These are phyloP conservation scores for Boeremia lycopersici DNA, from an alignment of 2,329 filamentous ascomycete species.

Conservation along the genomic window DNA sequence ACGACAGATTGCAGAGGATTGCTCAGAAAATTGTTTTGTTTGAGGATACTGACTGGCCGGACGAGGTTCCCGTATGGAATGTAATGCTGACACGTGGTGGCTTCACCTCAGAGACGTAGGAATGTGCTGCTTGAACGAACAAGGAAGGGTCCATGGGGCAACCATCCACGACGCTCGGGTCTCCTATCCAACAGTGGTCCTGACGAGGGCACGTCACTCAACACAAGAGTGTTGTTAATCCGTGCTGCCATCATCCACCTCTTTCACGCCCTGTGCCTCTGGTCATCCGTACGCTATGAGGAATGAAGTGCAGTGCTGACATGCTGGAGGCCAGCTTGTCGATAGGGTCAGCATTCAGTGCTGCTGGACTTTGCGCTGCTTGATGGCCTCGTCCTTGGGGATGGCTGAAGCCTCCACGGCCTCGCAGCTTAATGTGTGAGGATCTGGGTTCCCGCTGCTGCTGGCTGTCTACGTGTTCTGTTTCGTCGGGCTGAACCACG, in stretches of 20 bases:
- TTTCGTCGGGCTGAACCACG: slow-evolving; percentile 22
- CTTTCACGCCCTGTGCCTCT: slow-evolving; percentile 29
- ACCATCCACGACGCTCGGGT: neutral
- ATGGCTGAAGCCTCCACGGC: slow-evolving; percentile 40
- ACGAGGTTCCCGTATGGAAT: slow-evolving; percentile 1
- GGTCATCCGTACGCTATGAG: slow-evolving; percentile 48
- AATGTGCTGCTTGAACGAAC: slow-evolving; percentile 1
- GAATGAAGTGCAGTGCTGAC: slow-evolving; percentile 74
- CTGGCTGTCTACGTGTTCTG: slow-evolving; percentile 13
- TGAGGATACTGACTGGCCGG: neutral
- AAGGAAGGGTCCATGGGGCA: neutral
- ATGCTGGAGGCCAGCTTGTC: slow-evolving; percentile 69
- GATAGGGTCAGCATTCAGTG: slow-evolving; percentile 59
- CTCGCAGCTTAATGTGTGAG: slow-evolving; percentile 32
- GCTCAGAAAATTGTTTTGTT: neutral
- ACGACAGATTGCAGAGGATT: neutral
- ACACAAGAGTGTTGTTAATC: neutral
- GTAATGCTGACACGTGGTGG: slow-evolving; percentile 5
- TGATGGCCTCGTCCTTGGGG: slow-evolving; percentile 17
- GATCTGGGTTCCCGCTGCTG: slow-evolving; percentile 19
- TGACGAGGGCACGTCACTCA: no score
- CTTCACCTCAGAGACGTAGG: neutral
- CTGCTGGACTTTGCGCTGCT: neutral
- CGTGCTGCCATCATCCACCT: slow-evolving; percentile 10
- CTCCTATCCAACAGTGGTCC: no score